Conservation (phyloP, 1,139 yeast genomes). For the Yamadazyma oceani region DNA sequence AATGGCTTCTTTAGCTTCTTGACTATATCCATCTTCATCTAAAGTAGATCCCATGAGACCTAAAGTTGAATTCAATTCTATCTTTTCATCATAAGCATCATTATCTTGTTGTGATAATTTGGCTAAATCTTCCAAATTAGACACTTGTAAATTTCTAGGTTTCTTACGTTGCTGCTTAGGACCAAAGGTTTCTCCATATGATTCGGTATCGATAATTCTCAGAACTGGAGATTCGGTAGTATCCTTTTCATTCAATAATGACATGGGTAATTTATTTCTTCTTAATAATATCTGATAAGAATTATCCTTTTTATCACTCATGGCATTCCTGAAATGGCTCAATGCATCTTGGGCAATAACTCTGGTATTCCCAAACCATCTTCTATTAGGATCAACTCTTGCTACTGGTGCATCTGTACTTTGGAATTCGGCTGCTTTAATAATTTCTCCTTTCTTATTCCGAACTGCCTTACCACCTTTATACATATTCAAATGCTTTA, state of each 20-base stretch:
- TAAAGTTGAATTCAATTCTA: slow-evolving; percentile 70
- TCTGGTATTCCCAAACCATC: slow-evolving; percentile 97
- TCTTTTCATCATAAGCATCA: slow-evolving; percentile 66
- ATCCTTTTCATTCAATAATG: slow-evolving; percentile 84
- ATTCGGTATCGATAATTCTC: slow-evolving; percentile 84
- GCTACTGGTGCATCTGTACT: slow-evolving; percentile 88
- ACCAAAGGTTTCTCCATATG: slow-evolving; percentile 81
- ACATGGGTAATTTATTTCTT: slow-evolving; percentile 94
- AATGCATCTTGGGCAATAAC: slow-evolving; percentile 97
- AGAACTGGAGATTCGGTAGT: slow-evolving; percentile 71
- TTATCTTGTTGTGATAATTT: slow-evolving; percentile 57
- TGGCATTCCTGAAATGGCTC: slow-evolving; percentile 89
- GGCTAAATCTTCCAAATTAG: slow-evolving; percentile 82
- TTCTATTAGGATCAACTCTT: slow-evolving; percentile 91
- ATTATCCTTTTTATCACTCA: slow-evolving; percentile 84
- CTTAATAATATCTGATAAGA: slow-evolving; percentile 84
- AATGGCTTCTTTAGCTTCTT: slow-evolving; percentile 92
- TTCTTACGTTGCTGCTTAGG: slow-evolving; percentile 94
- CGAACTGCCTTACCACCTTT: slow-evolving; percentile 86
- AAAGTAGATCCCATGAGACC: slow-evolving; percentile 74
- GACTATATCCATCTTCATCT: slow-evolving; percentile 77
- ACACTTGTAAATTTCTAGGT: slow-evolving; percentile 72
- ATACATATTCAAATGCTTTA: slow-evolving; percentile 88
- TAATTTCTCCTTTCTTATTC: slow-evolving; percentile 83
- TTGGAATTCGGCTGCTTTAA: slow-evolving; percentile 86